Evolutionary conservation across 2,329 filamentous ascomycete genomes (phyloP).

Genomic region (Beauveria asiatica): DNA sequence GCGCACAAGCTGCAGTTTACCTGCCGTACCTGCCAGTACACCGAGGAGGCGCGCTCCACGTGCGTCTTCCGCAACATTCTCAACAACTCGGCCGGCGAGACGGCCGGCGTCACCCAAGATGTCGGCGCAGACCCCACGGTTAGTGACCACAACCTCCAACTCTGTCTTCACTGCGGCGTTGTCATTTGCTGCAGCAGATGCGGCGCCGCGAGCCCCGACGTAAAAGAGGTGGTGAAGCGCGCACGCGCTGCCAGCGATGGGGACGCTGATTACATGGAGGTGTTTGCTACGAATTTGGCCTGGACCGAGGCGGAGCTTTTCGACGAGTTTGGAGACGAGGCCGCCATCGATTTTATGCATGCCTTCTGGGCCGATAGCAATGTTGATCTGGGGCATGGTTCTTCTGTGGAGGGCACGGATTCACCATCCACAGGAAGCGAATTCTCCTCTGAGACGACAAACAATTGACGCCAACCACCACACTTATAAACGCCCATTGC

Average conservation of each 20-base stretch:
- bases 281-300: background rate
- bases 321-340: constrained; percentile 19
- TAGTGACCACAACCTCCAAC: constrained; percentile 45
- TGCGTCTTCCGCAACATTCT: constrained; percentile 96
- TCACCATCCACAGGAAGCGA: background rate
- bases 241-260: constrained; percentile 4
- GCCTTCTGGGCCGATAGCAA: background rate
- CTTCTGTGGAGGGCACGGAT: background rate
- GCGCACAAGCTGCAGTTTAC: constrained; percentile 84
- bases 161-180: constrained; percentile 40
- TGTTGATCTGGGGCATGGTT: background rate
- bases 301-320: constrained; percentile 25
- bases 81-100: constrained; percentile 85
- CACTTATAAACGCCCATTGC: background rate
- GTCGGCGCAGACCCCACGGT: constrained; percentile 98
- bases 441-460: background rate
- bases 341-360: constrained; percentile 10
- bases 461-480: background rate
- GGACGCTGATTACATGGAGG: constrained; percentile 18
- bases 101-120: constrained; percentile 93
- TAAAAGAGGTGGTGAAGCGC: constrained; percentile 13
- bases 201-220: constrained; percentile 19
- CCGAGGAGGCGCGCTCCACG: constrained; percentile 74
- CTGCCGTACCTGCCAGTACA: constrained; percentile 91
- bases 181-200: constrained; percentile 36